Conservation (phyloP, 805 yeast species). For the Candida maesae region DNA sequence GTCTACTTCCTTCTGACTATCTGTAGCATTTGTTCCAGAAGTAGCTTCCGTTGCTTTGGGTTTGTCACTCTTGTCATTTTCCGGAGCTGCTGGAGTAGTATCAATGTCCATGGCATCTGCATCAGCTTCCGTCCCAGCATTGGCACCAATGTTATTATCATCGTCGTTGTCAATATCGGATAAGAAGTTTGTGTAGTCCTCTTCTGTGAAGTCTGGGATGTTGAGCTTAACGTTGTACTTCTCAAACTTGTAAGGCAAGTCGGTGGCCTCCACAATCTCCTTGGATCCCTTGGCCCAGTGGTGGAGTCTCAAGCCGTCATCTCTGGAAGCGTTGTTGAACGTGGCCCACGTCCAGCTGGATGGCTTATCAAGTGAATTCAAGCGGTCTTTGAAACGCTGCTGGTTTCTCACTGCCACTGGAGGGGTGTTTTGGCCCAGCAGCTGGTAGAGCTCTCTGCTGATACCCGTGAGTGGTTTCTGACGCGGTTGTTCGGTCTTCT, state of each 20-base stretch:
- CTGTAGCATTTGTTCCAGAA: too few species aligned
- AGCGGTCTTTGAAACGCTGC: constrained; percentile 58
- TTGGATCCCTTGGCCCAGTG: constrained; percentile 87
- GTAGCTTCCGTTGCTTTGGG: too few species aligned
- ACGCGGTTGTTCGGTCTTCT: constrained; percentile 25
- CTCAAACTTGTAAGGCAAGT: constrained; percentile 60
- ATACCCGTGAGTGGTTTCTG: constrained; percentile 53
- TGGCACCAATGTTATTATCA: too few species aligned
- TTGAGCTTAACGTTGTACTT: constrained; percentile 67
- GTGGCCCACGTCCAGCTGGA: constrained; percentile 77
- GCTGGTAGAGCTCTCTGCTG: constrained; percentile 83
- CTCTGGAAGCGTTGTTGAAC: constrained; percentile 54
- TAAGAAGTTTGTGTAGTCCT: constrained; percentile 55
- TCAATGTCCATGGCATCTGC: background rate
- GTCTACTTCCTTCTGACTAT: too few species aligned
- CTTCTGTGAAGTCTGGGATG: constrained; percentile 63
- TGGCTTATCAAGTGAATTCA: constrained; percentile 57
- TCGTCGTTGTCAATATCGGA: constrained; percentile 24
- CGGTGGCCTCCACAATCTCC: constrained; percentile 24
- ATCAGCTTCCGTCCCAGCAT: constrained; percentile 1
- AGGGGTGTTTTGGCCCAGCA: constrained; percentile 90
- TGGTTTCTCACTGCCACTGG: constrained; percentile 58
- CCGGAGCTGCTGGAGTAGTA: too few species aligned
- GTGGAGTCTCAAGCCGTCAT: constrained; percentile 47
- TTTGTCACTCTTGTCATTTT: too few species aligned